These are phyloP conservation scores for Avena atlantica DNA, from an alignment of 176 grass and related monocot genomes.

Conservation along the genomic window DNA sequence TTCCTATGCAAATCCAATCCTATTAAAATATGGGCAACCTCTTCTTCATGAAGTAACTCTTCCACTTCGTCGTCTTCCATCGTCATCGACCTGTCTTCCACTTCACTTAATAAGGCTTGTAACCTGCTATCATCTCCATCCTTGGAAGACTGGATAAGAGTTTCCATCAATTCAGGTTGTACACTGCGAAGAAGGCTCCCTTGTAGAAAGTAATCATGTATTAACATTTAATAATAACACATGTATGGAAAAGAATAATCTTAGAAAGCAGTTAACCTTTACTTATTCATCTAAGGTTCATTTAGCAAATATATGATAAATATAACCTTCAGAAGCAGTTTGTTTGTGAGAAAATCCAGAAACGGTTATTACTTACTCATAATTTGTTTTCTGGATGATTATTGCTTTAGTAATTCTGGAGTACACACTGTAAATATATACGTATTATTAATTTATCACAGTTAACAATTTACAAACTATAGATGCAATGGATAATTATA, in stretches of 20 bases:
- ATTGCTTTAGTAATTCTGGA: not conserved
- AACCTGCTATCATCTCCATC: constrained; percentile 70
- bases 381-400: not conserved
- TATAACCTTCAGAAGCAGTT: not conserved
- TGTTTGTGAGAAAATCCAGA: not conserved
- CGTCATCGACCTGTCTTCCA: constrained; percentile 21
- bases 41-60: constrained; percentile 54
- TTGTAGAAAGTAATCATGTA: constrained; percentile 45
- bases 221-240: constrained; percentile 18
- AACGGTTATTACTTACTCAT: not conserved
- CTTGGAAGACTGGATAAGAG: constrained; percentile 84
- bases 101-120: constrained; percentile 51
- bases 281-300: not conserved
- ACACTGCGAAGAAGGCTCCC: constrained; percentile 82
- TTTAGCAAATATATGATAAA: not conserved
- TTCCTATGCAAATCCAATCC: constrained; percentile 23
- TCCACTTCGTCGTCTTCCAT: constrained; percentile 62
- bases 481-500: not conserved
- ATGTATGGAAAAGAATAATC: not conserved
- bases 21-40: constrained; percentile 46
- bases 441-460: not conserved
- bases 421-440: too few species aligned
- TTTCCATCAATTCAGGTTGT: constrained; percentile 92
- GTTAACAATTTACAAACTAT: not conserved
- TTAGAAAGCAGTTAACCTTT: not conserved